phyloP scores from a whole-genome alignment of 345 rosid genomes.

The Kernera saxatilis region DNA sequence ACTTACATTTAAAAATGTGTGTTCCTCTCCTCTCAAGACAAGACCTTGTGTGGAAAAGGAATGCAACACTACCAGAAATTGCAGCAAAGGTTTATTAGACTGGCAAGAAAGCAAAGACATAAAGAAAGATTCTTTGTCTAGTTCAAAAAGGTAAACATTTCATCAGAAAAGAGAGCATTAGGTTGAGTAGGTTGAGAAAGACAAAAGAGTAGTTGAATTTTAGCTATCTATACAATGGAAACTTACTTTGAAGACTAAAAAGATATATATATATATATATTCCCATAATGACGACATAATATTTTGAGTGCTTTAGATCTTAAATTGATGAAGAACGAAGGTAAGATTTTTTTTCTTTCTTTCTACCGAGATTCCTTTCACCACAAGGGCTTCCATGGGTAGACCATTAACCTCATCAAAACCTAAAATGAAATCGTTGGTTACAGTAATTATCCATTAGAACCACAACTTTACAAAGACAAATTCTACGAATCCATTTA shows the following conservation, averaged over 20 bases:
- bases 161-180: neutral
- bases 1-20: neutral
- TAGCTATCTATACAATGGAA: neutral
- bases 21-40: conserved; percentile 3
- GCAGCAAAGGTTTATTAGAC: neutral
- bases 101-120: conserved; percentile 18
- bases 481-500: neutral
- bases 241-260: conserved; percentile 1
- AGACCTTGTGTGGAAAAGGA: conserved; percentile 17
- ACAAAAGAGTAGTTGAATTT: conserved; percentile 12
- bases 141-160: conserved; percentile 14
- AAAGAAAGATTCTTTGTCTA: conserved; percentile 22
- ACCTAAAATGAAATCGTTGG: neutral
- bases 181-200: conserved; percentile 26
- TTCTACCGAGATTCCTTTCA: conserved; percentile 51
- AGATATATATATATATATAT: neutral
- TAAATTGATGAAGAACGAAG: conserved; percentile 16
- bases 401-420: neutral
- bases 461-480: neutral
- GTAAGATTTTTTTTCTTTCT: neutral
- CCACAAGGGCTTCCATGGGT: conserved; percentile 37
- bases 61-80: conserved; percentile 18
- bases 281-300: conserved; percentile 3
- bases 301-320: neutral
- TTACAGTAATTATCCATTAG: neutral